Evolutionary conservation across 2,329 filamentous ascomycete species (phyloP), one percentile per base, ranked within the genome.

Genomic region (Aspergillus intermedius): DNA sequence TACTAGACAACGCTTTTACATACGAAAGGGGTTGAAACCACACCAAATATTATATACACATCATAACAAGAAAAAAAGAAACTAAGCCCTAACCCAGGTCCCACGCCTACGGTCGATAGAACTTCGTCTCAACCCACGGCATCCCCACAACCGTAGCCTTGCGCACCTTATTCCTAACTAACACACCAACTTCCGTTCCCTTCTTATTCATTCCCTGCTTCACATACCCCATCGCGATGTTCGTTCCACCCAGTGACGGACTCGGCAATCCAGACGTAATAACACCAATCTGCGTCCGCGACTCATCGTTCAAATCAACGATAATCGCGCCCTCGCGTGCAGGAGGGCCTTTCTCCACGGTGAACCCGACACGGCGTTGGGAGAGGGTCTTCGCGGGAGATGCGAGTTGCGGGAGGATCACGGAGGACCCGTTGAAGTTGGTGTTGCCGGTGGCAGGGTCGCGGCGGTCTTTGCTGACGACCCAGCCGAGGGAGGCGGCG

Each of bases 201-300:
- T 80, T 77, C 78, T 94, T 94, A 68, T 95, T 88, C 65, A 84
- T 72, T 0, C 88, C 88, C 54, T 87, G 83, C 70, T 83, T 82
- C 63, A 96, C 77, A 65, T 95, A 95, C 0, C 85, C 93, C 93
- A 98, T 98, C 49, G 91, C 90, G 54, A 98, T 91, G 69, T 97
- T 96, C 75, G 86, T 86, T 3, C 72, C 72, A 55, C 84, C 84
- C 43, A 96, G 74, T 0, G 86, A 88, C 2, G 93, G 93, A 64
- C 86, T 91, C 0, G 93, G 93, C 56, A 89, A 88, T 13, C 93
- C 93, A 58, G 88, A 95, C 4, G 93, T 98, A 53, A 98, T 77
- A 32, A 76, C 78, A 12, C 93, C 93, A 48, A 97, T 78, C 58
- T 81, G 80, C 58, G 85, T 66, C 37, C 65, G 72, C 28, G 81